These are phyloP conservation scores for Schwanniomyces occidentalis DNA, from an alignment of 805 yeast genomes.

Conservation along the genomic window DNA sequence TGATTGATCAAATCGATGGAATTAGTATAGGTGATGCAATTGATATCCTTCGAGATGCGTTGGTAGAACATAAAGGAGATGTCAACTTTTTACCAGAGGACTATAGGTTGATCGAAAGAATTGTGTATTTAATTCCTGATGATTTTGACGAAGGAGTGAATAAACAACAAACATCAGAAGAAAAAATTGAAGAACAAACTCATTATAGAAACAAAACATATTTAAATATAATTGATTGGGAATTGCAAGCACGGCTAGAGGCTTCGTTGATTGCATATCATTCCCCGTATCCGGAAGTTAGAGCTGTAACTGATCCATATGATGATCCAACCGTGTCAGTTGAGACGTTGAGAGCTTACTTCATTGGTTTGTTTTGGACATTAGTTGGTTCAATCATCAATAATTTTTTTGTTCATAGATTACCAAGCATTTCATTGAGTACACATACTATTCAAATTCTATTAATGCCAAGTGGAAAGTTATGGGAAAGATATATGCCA, in stretches of 20 bases:
- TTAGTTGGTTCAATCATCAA: conserved; percentile 40
- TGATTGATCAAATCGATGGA: conserved; percentile 30
- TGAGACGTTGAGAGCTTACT: conserved; percentile 41
- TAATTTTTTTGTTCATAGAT: conserved; percentile 42
- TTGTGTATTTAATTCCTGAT: conserved; percentile 20
- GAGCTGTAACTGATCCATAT: conserved; percentile 40
- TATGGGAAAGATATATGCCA: conserved; percentile 38
- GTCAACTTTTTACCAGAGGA: conserved; percentile 39
- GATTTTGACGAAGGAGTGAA: conserved; percentile 11
- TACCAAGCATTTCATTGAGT: conserved; percentile 36
- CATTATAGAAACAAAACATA: conserved; percentile 20
- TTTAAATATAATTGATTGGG: conserved; percentile 31
- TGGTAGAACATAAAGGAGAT: conserved; percentile 35
- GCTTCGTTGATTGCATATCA: conserved; percentile 39
- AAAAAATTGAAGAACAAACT: conserved; percentile 8
- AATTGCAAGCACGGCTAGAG: conserved; percentile 34
- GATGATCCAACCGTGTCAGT: conserved; percentile 33
- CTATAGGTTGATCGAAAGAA: conserved; percentile 29
- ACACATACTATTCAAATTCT: conserved; percentile 42
- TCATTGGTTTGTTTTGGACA: conserved; percentile 42
- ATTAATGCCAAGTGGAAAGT: conserved; percentile 38
- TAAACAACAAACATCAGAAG: conserved; percentile 4
- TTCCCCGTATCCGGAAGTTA: conserved; percentile 43
- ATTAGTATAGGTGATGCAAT: conserved; percentile 26
- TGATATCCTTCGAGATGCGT: conserved; percentile 31